Conservation (phyloP, 352 stramenopile genomes). For the Phytophthora pini region DNA sequence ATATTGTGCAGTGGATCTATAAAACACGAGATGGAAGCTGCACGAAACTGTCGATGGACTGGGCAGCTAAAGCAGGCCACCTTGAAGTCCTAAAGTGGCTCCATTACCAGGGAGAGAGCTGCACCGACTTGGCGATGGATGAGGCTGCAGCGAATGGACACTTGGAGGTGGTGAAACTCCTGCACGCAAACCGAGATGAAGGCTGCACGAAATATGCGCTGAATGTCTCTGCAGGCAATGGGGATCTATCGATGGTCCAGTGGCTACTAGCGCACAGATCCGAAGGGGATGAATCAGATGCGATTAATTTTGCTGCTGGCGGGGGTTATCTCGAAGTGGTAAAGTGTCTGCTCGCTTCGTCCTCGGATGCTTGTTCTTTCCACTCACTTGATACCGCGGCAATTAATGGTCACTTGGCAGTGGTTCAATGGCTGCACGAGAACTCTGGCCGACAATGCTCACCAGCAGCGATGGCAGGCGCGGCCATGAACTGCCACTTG, state of each 20-base stretch:
- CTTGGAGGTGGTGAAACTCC: constrained; percentile 18
- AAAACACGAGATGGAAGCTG: constrained; percentile 2
- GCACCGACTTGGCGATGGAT: constrained; percentile 16
- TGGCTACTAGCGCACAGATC: constrained; percentile 13
- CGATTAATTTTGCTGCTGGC: constrained; percentile 7
- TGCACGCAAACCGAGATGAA: constrained; percentile 19
- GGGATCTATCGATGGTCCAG: constrained; percentile 13
- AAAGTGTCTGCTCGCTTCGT: constrained; percentile 7
- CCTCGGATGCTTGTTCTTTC: constrained; percentile 2
- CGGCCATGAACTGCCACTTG: constrained; percentile 15
- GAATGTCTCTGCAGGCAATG: constrained; percentile 12
- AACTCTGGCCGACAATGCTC: constrained; percentile 4
- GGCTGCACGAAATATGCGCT: constrained; percentile 20
- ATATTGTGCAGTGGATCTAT: constrained; percentile 23
- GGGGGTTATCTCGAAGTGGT: constrained; percentile 11
- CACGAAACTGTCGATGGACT: constrained; percentile 16
- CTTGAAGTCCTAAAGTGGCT: constrained; percentile 23
- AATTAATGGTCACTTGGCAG: constrained; percentile 9
- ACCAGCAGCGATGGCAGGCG: constrained; percentile 1
- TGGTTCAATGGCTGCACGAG: constrained; percentile 15
- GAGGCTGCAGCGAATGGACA: constrained; percentile 17
- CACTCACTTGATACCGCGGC: constrained; percentile 8
- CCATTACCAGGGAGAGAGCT: constrained; percentile 13
- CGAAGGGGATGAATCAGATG: constrained; percentile 13
- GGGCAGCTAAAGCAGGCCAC: constrained; percentile 5